Base-by-base conservation (phyloP, 768 basidiomycete genomes). In the Boletus rubescentipes region DNA sequence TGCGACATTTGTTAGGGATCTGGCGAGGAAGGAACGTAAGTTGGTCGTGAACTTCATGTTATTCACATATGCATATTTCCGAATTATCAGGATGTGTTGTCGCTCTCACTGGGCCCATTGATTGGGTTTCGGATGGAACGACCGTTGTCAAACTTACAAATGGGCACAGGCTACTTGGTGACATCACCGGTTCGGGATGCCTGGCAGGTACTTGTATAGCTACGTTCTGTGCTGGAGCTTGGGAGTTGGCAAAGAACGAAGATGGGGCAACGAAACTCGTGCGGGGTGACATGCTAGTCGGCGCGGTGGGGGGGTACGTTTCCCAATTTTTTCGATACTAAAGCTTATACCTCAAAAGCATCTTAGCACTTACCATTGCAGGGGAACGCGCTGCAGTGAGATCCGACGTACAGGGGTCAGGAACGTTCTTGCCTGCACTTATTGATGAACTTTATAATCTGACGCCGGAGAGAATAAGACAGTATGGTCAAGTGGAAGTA, bases 131-230 rank as follows among this genome's bases (percentile, higher is more conserved):
- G 0, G 91, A 97, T 62, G 95, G 94, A 7, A 63, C 69, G 11
- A 76, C 69, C 5, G 85, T 92, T 6, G 76, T 91, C n/a, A 77
- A 79, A 39, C 71, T 92, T 8, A 72, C 75, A 4, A 97, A 97
- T 62, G 95, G 95, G 0, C 77, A 89, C 63, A 71, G 75, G 15
- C 72, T 88, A 23, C 81, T 97, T 9, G 86, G 85, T 0, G 76
- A 80, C 49, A 93, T 98, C 51, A 97, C 95, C 0, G 95, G 94
- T 1, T 90, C 90, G 23, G 94, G 94, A 5, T 98, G 94, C 64
- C 84, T 95, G 68, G 75, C 84, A 21, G 89, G 89, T 26, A 88
- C 89, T 10, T 76, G 80, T 30, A 80, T 96, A 44, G 89, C 92
- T 1, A 82, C 87, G 15, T 94, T 86, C 71, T 91, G 89, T 66